Percentiles rank a stretch among this genome's conserved stretches.
Conservation (phyloP, 306 rosid species). For the Cicer arietinum region DNA sequence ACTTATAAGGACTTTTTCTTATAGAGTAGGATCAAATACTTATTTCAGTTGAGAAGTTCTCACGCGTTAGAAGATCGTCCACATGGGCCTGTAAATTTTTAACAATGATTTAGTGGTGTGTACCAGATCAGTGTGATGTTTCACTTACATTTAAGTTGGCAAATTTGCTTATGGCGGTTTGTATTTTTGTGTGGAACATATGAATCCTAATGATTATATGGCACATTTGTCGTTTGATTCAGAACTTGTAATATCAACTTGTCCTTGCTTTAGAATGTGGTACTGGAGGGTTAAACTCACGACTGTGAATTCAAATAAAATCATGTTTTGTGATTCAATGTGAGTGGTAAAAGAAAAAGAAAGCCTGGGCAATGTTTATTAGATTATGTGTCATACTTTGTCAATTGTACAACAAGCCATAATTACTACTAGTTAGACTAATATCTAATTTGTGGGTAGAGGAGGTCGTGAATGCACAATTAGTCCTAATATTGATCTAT, state of each 20-base stretch:
- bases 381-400: conserved; percentile 1
- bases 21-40: background rate
- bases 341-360: conserved; percentile 17
- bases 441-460: conserved; percentile 21
- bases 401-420: conserved; percentile 12
- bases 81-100: background rate
- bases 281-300: background rate
- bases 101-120: background rate
- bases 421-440: conserved; percentile 9
- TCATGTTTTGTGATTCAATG: conserved; percentile 3
- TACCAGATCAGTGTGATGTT: conserved; percentile 27
- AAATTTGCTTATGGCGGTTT: conserved; percentile 39
- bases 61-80: background rate
- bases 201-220: conserved; percentile 2
- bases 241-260: background rate
- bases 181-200: conserved; percentile 17
- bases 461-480: conserved; percentile 18
- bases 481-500: conserved; percentile 13
- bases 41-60: background rate
- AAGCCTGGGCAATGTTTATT: background rate
- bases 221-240: background rate
- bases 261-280: conserved; percentile 29
- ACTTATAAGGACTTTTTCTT: background rate
- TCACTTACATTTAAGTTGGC: background rate
- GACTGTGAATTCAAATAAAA: background rate